Base-by-base conservation (phyloP, 2,329 filamentous ascomycete genomes). In the Erysiphe pulchra region DNA sequence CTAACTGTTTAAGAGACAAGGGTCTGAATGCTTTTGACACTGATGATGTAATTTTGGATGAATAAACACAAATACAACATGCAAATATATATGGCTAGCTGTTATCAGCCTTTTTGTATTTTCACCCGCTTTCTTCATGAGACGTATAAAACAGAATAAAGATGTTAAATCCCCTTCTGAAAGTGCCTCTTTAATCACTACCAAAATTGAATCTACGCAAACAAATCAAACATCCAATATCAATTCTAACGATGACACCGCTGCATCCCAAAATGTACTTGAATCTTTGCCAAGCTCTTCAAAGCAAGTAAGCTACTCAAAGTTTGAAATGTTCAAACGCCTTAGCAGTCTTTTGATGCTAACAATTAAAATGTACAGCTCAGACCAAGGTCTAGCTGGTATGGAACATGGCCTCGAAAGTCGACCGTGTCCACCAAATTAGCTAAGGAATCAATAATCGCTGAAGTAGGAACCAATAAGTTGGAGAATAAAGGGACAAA, bases 361-460 rank as follows among this genome's bases (percentile, higher is more conserved):
- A 9, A 34, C 12, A n/a, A 13, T 6, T 34, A n/a, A 34, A 14
- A 14, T 34, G 2, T 4, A 13, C 12, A 46, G 45, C 31, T 43
- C 18, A 42, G 37, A 20, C 30, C 30, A 18, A 42, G 34, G 17
- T 33, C 30, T 43, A 42, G 45, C 16, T 46, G 39, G 45, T 33
- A 46, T 42, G 39, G 39, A 20, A 57, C 73, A 16, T 75, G 70
- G 70, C 68, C 33, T 13, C 33, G n/a, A 49, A 77, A 77, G 54
- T 69, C 73, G 7, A 60, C 63, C 14, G 65, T 73, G 28, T 77
- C 72, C 9, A 75, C 69, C 6, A 70, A 73, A 45, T 61, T 78
- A 40, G 71, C 71, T 3, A 66, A 65, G 50, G 73, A 78, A 56
- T 72, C 68, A 12, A 76, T 77, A 28, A 59, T 71, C 41, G 73